Percentiles rank a stretch among this genome's conserved stretches.
Conservation (phyloP, 176 grass and related monocot species). For the Oryza rufipogon region DNA sequence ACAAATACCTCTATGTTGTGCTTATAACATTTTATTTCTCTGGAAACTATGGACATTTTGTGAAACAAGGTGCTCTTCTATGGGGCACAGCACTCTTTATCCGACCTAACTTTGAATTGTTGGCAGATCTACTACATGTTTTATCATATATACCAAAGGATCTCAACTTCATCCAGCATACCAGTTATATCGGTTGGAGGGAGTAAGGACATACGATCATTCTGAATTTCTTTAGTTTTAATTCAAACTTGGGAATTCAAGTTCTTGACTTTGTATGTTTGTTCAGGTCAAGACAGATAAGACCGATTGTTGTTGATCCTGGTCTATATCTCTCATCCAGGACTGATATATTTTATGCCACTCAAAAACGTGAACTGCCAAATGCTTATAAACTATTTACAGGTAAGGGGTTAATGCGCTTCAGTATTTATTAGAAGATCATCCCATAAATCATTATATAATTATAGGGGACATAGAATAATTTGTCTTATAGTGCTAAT, state of each 20-base stretch:
- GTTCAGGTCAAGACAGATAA: constrained; percentile 73
- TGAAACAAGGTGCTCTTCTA: background rate
- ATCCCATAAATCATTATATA: background rate
- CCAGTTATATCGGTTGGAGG: constrained; percentile 91
- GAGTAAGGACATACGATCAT: constrained; percentile 62
- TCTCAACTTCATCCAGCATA: constrained; percentile 95
- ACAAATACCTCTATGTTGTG: background rate
- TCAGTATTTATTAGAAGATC: background rate
- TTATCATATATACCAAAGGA: constrained; percentile 89
- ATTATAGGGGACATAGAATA: background rate
- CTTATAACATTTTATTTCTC: background rate
- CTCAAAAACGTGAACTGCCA: constrained; percentile 88
- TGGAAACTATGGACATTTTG: background rate
- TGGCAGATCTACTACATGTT: constrained; percentile 91
- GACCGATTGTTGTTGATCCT: constrained; percentile 88
- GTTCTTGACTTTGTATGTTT: constrained; percentile 33
- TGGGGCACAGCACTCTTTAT: background rate
- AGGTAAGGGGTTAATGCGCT: constrained; percentile 39
- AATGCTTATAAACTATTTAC: constrained; percentile 82
- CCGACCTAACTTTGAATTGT: constrained; percentile 31
- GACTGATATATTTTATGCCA: constrained; percentile 88
- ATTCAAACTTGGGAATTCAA: constrained; percentile 31
- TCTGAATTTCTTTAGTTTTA: constrained; percentile 15
- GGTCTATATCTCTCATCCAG: constrained; percentile 84
- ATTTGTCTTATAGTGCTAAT: background rate